Conservation (phyloP, 2,329 filamentous ascomycete genomes). For the Fusarium buharicum region DNA sequence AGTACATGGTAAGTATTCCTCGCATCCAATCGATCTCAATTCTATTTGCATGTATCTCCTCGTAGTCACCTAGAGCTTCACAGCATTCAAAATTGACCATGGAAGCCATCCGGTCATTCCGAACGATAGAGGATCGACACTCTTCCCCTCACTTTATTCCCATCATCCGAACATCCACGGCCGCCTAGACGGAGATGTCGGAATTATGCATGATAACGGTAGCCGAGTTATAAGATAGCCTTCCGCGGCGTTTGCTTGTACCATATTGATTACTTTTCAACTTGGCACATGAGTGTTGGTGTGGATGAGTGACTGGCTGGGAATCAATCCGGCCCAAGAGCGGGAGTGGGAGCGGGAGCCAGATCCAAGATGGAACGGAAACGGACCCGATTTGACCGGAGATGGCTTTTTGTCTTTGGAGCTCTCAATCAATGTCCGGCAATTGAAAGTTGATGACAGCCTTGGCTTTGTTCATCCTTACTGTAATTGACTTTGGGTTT, state of each 20-base stretch:
- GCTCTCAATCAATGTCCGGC: background rate
- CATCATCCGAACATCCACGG: background rate
- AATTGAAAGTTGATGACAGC: background rate
- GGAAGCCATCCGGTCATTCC: no score
- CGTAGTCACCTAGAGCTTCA: no score
- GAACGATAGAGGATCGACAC: no score
- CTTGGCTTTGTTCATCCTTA: slow-evolving; percentile 1
- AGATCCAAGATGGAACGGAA: slow-evolving; percentile 22
- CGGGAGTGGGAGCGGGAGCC: slow-evolving; percentile 30
- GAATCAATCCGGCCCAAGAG: slow-evolving; percentile 18
- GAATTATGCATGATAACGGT: background rate
- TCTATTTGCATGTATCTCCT: no score
- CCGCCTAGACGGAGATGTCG: background rate
- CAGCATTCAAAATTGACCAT: no score
- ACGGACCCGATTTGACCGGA: slow-evolving; percentile 28
- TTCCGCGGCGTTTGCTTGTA: slow-evolving; percentile 7
- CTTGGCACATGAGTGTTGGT: slow-evolving; percentile 13
- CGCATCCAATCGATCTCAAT: no score
- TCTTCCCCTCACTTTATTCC: no score
- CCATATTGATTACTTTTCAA: slow-evolving; percentile 1
- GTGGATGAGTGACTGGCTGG: slow-evolving; percentile 18
- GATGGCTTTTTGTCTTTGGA: background rate
- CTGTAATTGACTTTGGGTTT: slow-evolving; percentile 11
- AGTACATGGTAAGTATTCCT: no score
- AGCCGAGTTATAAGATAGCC: background rate